These are phyloP conservation scores for Fusarium sp. DNA, from an alignment of 2,329 filamentous ascomycete genomes.

Conservation along the genomic window DNA sequence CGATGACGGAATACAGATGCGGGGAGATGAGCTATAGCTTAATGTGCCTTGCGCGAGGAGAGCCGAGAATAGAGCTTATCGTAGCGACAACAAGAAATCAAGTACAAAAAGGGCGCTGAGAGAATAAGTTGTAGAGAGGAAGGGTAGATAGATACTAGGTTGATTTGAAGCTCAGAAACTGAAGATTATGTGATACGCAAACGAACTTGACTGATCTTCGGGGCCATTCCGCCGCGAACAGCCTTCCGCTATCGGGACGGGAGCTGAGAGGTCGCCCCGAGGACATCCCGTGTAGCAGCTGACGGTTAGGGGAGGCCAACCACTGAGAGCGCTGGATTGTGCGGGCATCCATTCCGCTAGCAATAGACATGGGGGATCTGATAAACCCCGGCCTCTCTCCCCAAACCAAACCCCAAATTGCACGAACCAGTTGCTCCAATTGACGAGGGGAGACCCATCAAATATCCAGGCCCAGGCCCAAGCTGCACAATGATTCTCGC, in stretches of 20 bases:
- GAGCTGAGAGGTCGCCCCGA: not conserved
- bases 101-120: not conserved
- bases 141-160: not conserved
- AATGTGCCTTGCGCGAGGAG: conserved; percentile 29
- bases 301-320: conserved; percentile 3
- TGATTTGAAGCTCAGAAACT: not conserved
- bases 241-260: conserved; percentile 40
- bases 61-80: conserved; percentile 33
- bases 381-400: conserved; percentile 23
- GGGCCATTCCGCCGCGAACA: conserved; percentile 18
- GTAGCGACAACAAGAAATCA: conserved; percentile 4
- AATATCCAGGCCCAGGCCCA: conserved; percentile 8
- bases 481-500: conserved; percentile 37
- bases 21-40: conserved; percentile 41
- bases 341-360: conserved; percentile 18
- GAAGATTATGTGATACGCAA: conserved; percentile 11
- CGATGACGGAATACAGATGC: conserved; percentile 48
- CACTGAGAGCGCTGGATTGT: conserved; percentile 22
- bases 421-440: conserved; percentile 23
- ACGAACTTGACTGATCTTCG: conserved; percentile 12
- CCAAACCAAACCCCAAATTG: conserved; percentile 12
- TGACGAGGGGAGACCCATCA: conserved; percentile 5
- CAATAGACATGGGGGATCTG: conserved; percentile 38
- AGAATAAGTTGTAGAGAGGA: not conserved
- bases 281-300: conserved; percentile 2